These are phyloP conservation scores for Selaginella tamariscina DNA, from an alignment of 75 land plant genomes.

Conservation along the genomic window DNA sequence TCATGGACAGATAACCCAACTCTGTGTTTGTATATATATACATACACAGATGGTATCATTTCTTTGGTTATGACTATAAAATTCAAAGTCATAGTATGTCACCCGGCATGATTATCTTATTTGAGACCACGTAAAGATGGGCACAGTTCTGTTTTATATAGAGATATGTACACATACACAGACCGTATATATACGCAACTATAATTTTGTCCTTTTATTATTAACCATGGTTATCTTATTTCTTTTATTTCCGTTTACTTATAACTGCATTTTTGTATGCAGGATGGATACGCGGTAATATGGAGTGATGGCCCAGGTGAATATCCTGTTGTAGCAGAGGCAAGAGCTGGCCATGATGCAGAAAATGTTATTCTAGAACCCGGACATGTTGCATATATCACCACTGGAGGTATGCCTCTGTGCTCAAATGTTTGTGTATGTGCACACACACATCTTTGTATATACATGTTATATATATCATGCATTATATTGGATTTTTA, in stretches of 20 bases:
- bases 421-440: too few species aligned
- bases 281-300: conserved; percentile 99
- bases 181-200: too few species aligned
- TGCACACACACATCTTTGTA: not conserved
- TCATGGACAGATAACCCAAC: too few species aligned
- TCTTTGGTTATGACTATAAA: not conserved
- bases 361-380: conserved; percentile 40
- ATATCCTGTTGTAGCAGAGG: conserved; percentile 75
- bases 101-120: too few species aligned
- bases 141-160: not conserved
- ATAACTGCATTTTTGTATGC: conserved; percentile 15
- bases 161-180: not conserved
- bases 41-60: too few species aligned
- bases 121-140: not conserved
- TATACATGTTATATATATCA: not conserved
- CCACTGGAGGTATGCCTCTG: conserved; percentile 87
- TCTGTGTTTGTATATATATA: too few species aligned
- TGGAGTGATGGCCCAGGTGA: conserved; percentile 93
- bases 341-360: conserved; percentile 90
- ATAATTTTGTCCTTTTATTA: too few species aligned
- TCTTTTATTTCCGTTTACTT: not conserved
- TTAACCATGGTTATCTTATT: not conserved
- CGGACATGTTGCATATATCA: conserved; percentile 89
- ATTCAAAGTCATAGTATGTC: not conserved
- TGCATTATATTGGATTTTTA: not conserved